Evolutionary conservation across 371 early-diverging fungal genomes (phyloP), one percentile per base, ranked within the genome.

Genomic region (Apophysomyces ossiformis): DNA sequence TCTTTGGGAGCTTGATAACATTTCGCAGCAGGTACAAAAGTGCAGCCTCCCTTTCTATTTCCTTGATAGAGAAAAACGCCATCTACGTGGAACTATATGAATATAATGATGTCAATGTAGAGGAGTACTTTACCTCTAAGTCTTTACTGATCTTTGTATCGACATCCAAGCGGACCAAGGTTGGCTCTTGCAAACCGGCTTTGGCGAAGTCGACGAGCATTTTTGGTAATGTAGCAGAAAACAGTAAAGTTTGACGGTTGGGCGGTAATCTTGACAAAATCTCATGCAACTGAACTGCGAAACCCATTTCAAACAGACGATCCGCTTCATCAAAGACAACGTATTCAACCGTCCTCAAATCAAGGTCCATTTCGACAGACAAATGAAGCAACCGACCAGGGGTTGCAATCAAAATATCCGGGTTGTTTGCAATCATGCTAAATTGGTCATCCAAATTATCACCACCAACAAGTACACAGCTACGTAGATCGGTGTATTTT

Each of bases 311-410:
- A 74, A 99, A 96, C 58, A 99, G 78, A 15, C 98, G 89, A 89
- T 98, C 99, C 5, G 99, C 98, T 78, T 99, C 99, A 79, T 99
- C 99, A 84, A 99, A 95, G 1, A 99, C 98, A 66, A 99, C 86
- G 69, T 95, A 97, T 78, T 97, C 94, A 43, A 99, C 89, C 5
- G 92, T 90, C 65, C 89, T 86, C 57, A 98, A 69, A 69, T 93
- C 94, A 62, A 96, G 72, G 57, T 92, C 91, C 90, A 95, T 96
- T 79, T 98, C 99, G 4, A 96, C 91, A n/a, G 95, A 84, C 79
- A 99, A 87, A 78, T 99, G 96, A 69, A 95, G 83, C 58, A 99
- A 79, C 76, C 99, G 94, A 72, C 99, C 99, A 4, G 99, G 99
- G 0, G 99, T 99, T 5, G 98, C 99, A 65, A 99, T 90, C 61